A percentile compares a stretch with the other conserved stretches of the same genome.
These are phyloP conservation scores for Vigna nakashimae DNA, from an alignment of 306 rosid species.

Conservation along the genomic window DNA sequence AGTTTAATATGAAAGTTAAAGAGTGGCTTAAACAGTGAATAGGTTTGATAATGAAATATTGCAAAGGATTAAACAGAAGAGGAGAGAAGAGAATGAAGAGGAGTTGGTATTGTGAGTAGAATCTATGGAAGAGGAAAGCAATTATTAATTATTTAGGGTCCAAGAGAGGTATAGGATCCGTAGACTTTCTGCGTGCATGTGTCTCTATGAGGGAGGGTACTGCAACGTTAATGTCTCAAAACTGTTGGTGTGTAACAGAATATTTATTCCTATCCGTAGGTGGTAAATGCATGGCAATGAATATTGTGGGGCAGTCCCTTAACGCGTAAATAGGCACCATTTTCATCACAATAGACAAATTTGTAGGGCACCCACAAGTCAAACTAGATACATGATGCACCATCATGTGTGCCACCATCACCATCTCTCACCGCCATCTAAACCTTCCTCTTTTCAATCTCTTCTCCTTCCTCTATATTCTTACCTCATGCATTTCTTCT, in stretches of 20 bases:
- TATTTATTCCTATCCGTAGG: slow-evolving; percentile 47
- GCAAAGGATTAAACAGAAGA: no score
- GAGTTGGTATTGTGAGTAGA: no score
- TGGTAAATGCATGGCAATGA: slow-evolving; percentile 49
- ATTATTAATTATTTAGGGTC: background rate
- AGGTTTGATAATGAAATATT: no score
- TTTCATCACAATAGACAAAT: slow-evolving; percentile 47
- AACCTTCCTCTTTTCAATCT: no score
- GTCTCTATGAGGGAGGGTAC: slow-evolving; percentile 34
- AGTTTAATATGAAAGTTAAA: no score
- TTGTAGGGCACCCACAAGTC: slow-evolving; percentile 51
- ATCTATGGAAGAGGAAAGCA: no score
- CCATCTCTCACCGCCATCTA: slow-evolving; percentile 9
- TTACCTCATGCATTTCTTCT: background rate
- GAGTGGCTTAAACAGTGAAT: no score
- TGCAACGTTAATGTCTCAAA: slow-evolving; percentile 31
- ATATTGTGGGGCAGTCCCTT: slow-evolving; percentile 45
- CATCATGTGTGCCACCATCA: slow-evolving; percentile 11
- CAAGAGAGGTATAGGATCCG: slow-evolving; percentile 32
- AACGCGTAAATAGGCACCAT: slow-evolving; percentile 35
- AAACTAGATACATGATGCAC: slow-evolving; percentile 30
- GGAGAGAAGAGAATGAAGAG: no score
- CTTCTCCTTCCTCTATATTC: background rate
- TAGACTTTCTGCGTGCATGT: slow-evolving; percentile 22
- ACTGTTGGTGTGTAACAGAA: slow-evolving; percentile 46